Evolutionary conservation across 768 basidiomycete genomes (phyloP).

Genomic region (Tylopilus subfusipes): DNA sequence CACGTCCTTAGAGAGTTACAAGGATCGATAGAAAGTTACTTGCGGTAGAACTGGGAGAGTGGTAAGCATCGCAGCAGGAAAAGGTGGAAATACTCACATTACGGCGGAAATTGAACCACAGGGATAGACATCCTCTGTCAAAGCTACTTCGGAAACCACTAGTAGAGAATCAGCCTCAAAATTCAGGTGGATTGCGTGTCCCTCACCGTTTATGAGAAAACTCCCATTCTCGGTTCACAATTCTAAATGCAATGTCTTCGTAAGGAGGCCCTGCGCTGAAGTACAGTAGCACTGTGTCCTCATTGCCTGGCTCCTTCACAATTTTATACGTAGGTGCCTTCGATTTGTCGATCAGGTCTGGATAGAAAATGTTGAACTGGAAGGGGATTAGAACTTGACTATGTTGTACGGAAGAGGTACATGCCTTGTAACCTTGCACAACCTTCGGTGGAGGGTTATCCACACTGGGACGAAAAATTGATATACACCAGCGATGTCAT

Average conservation of each 20-base stretch:
- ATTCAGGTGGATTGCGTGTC: neutral
- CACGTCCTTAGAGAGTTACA: constrained; percentile 17
- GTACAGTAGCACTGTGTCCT: constrained; percentile 88
- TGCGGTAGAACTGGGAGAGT: constrained; percentile 69
- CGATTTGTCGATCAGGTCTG: constrained; percentile 96
- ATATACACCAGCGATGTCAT: neutral
- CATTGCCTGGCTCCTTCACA: constrained; percentile 89
- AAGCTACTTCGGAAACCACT: constrained; percentile 97
- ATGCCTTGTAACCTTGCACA: constrained; percentile 95
- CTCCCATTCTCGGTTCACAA: constrained; percentile 98
- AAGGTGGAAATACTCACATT: constrained; percentile 56
- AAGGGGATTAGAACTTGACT: constrained; percentile 12
- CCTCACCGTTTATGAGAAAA: constrained; percentile 91
- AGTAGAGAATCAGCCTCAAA: constrained; percentile 15
- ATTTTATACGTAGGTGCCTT: constrained; percentile 97
- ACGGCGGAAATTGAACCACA: constrained; percentile 95
- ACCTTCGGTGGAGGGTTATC: constrained; percentile 99
- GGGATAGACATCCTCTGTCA: constrained; percentile 91
- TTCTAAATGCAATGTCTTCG: constrained; percentile 97
- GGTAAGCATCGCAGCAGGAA: constrained; percentile 16
- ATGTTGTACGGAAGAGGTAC: constrained; percentile 7
- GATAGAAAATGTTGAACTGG: constrained; percentile 96
- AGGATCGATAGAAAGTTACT: constrained; percentile 40
- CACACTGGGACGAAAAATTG: constrained; percentile 50
- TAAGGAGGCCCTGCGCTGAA: constrained; percentile 98